A percentile compares a stretch with the other conserved stretches of the same genome.
These are phyloP conservation scores for Solanum lycopersicoides DNA, from an alignment of 257 asterid genomes.

Conservation along the genomic window DNA sequence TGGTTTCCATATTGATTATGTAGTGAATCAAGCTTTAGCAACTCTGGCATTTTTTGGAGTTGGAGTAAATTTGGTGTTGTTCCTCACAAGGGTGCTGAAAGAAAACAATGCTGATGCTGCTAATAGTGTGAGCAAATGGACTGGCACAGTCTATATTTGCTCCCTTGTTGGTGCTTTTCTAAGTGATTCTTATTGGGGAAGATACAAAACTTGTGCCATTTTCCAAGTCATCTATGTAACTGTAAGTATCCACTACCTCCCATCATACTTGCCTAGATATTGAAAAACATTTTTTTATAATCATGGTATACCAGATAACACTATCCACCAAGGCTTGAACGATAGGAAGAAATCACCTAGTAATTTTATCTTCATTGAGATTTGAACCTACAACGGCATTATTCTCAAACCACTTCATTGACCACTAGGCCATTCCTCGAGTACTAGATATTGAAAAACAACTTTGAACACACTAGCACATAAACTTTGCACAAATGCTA, in stretches of 20 bases:
- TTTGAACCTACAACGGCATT: neutral
- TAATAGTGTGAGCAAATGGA: slow-evolving; percentile 92
- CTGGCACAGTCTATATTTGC: slow-evolving; percentile 90
- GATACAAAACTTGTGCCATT: slow-evolving; percentile 86
- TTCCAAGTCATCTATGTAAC: slow-evolving; percentile 71
- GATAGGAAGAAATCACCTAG: neutral
- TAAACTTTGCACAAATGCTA: neutral
- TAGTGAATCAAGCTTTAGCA: slow-evolving; percentile 95
- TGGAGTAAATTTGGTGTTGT: slow-evolving; percentile 85
- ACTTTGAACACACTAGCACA: neutral
- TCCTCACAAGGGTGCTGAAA: slow-evolving; percentile 75
- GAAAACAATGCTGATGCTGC: slow-evolving; percentile 92
- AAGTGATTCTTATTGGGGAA: slow-evolving; percentile 96
- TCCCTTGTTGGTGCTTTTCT: slow-evolving; percentile 93
- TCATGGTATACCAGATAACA: neutral
- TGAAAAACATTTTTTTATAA: neutral
- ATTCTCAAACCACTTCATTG: neutral
- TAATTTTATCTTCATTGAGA: neutral
- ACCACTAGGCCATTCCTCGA: neutral
- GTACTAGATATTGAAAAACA: neutral
- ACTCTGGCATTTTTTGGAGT: slow-evolving; percentile 95
- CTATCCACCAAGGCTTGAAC: neutral
- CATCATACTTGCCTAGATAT: neutral
- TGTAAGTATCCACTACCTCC: slow-evolving; percentile 25
- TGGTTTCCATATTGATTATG: neutral